Evolutionary conservation across 1,139 yeast genomes (phyloP), one percentile per base, ranked within the genome.

Genomic region (Sugiyamaella pinicola): DNA sequence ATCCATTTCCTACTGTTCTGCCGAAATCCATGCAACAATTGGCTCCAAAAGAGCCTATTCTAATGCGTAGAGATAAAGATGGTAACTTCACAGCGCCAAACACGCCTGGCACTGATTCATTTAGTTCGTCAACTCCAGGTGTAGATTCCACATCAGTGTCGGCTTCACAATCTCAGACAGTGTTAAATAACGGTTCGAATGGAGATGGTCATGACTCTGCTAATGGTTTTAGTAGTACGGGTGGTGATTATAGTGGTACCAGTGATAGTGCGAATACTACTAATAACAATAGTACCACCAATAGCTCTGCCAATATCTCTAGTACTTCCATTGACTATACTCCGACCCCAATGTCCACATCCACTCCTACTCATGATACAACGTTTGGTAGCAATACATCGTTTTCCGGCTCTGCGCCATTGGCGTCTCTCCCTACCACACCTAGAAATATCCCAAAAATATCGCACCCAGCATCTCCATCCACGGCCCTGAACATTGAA

Each of bases 401-500:
- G 6, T n/a, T 33, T 12, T 3, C 17, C 35, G n/a, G 8, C 35
- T 31, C 17, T n/a, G n/a, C n/a, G n/a, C n/a, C 17, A 8, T 13
- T 31, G 31, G 31, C 37, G n/a, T 42, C 47, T 29, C 17, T 26
- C 12, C 49, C 49, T 4, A 35, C 24, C 15, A 38, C 49, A 3
- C 49, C 49, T 37, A 28, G 49, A 46, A 46, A 46, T 26, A 46
- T 46, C 21, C 49, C 49, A 28, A 46, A 34, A 35, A 31, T 40
- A 22, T 34, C 37, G 10, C 49, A 37, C 19, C 46, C 51, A 13
- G 19, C 51, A 21, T 47, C 51, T n/a, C 51, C 51, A 8, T 28
- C 40, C 4, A 10, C 45, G 3, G n/a, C 46, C 17, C 55, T 52
- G 29, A 63, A 62, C 67, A 80, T 93, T 52, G 99, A 93, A 70